These are phyloP conservation scores for Acacia melanoxylon DNA, from an alignment of 306 rosid species.

Conservation along the genomic window DNA sequence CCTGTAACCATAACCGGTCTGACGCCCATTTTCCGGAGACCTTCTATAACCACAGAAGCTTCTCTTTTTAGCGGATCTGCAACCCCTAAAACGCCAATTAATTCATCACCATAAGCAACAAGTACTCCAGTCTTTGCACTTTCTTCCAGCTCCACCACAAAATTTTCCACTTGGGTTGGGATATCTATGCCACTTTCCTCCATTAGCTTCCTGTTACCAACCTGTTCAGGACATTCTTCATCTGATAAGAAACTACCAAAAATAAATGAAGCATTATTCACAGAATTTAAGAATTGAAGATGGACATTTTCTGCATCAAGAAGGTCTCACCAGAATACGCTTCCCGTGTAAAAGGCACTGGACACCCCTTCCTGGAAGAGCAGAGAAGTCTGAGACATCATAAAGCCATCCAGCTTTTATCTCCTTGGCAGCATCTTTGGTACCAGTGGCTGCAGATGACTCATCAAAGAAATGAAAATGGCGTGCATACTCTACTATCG, in stretches of 20 bases:
- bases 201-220: slow-evolving; percentile 69
- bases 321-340: slow-evolving; percentile 48
- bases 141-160: slow-evolving; percentile 67
- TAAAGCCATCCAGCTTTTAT: slow-evolving; percentile 55
- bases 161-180: slow-evolving; percentile 55
- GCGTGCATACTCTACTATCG: slow-evolving; percentile 66
- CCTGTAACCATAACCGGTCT: slow-evolving; percentile 72
- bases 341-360: slow-evolving; percentile 55
- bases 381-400: slow-evolving; percentile 57
- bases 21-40: slow-evolving; percentile 69
- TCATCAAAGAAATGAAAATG: slow-evolving; percentile 74
- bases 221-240: slow-evolving; percentile 38
- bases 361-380: slow-evolving; percentile 66
- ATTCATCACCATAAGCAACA: slow-evolving; percentile 48
- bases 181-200: slow-evolving; percentile 55
- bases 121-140: slow-evolving; percentile 70
- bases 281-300: neutral
- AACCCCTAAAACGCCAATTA: slow-evolving; percentile 65
- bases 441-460: slow-evolving; percentile 41
- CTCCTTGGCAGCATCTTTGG: slow-evolving; percentile 34
- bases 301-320: neutral
- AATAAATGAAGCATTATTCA: neutral
- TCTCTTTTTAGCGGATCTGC: slow-evolving; percentile 80
- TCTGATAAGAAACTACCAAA: slow-evolving; percentile 24
- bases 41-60: slow-evolving; percentile 74